Evolutionary conservation across 1,284 basidiomycete species (phyloP), one percentile per base, ranked within the genome.

Genomic region (Boletellus deceptivus): DNA sequence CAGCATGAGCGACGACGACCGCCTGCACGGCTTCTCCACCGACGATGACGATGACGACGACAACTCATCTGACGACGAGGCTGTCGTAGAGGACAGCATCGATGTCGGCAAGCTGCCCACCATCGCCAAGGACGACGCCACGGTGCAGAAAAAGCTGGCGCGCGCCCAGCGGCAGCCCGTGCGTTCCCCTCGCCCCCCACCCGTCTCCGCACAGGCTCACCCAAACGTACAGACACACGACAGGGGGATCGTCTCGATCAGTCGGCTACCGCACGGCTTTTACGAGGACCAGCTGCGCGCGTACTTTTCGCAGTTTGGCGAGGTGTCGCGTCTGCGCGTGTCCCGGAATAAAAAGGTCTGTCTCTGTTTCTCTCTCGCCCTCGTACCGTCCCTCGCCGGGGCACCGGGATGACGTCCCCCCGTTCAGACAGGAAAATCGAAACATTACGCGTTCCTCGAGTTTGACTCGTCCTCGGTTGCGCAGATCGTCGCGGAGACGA

Each of bases 361-460:
- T 31, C 11, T 27, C 9, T 27, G 9, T 27, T 10, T 31, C 11
- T 27, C 9, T 27, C 25, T 27, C 25, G 25, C 10, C 9, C 25
- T 27, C 10, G 3, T 14, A n/a, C 33, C 22, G n/a, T 40, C 22
- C 14, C 24, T 45, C 36, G 18, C 27, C 7, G 16, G 46, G n/a
- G 24, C 8, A 14, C 22, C 27, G 18, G 27, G 24, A 46, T 43
- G 48, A 5, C 36, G 14, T 40, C 20, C 7, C 29, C 29, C 29
- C 13, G 10, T 16, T 4, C 59, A 95, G 92, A 98, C 95, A 11
- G 97, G 97, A 52, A 82, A 82, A 50, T 94, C 94, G 31, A 98
- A 97, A 71, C 96, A 98, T 72, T 99, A 98, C 70, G 96, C 83
- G 3, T 99, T 98, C 74, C 79, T 99, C 64, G 96, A 99, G 72